A percentile compares a stretch with the other conserved stretches of the same genome.
Evolutionary conservation across 176 grass and related monocot species (phyloP).

Genomic region (Urochloa ruziziensis): DNA sequence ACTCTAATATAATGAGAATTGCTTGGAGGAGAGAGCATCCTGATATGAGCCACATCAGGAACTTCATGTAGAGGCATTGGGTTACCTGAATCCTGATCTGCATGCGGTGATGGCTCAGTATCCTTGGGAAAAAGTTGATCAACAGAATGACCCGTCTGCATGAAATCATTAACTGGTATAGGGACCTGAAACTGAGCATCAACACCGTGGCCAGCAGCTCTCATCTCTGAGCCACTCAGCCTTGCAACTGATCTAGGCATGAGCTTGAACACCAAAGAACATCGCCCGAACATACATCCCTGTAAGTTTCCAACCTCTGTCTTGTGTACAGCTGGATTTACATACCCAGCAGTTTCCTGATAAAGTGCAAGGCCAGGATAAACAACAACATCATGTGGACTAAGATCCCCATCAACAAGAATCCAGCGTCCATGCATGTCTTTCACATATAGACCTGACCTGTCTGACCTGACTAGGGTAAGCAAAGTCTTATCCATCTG

Average conservation of each 20-base stretch:
- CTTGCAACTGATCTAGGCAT: constrained; percentile 72
- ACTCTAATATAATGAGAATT: neutral
- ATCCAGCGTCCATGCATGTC: constrained; percentile 78
- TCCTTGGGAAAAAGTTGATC: constrained; percentile 61
- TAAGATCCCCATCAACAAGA: constrained; percentile 68
- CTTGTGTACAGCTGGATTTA: constrained; percentile 61
- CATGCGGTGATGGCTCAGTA: constrained; percentile 22
- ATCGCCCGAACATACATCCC: constrained; percentile 64
- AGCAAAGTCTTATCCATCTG: constrained; percentile 80
- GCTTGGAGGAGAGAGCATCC: neutral
- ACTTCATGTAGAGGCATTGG: constrained; percentile 12
- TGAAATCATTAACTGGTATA: constrained; percentile 77
- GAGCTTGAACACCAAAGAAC: constrained; percentile 77
- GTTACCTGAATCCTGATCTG: constrained; percentile 59
- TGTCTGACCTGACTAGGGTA: constrained; percentile 78
- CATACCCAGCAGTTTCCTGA: constrained; percentile 77
- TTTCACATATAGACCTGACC: constrained; percentile 74
- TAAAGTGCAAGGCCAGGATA: constrained; percentile 87
- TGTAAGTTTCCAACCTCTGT: constrained; percentile 48
- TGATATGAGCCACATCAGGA: neutral
- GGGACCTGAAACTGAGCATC: constrained; percentile 74
- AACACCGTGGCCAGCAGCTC: constrained; percentile 67
- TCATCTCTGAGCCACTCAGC: constrained; percentile 74
- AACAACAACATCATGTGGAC: constrained; percentile 63
- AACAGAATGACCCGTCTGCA: constrained; percentile 60